phyloP scores from a whole-genome alignment of 2,329 filamentous ascomycete species.

The Curvularia hawaiiensis region DNA sequence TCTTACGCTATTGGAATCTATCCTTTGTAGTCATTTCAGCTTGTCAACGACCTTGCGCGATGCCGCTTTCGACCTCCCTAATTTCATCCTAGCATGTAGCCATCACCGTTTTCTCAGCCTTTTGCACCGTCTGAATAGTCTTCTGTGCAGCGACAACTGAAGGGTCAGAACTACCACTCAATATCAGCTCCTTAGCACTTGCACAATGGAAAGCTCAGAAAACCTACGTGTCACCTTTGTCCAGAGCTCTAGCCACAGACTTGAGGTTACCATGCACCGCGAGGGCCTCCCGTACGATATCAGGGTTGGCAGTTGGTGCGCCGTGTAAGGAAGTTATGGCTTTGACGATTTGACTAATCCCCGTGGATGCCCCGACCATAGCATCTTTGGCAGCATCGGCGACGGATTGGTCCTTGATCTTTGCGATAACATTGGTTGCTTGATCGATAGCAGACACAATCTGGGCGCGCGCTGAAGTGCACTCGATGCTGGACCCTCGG shows the following conservation, averaged over 20 bases:
- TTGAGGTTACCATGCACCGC: not conserved
- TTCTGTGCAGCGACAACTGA: not conserved
- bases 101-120: not conserved
- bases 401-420: not conserved
- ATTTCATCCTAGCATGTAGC: not conserved
- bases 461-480: not conserved
- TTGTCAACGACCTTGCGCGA: too few relatives aligned
- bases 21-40: too few relatives aligned
- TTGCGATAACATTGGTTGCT: not conserved
- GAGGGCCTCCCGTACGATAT: not conserved
- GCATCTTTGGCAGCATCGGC: not conserved
- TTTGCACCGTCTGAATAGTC: not conserved
- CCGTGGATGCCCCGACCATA: not conserved
- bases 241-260: not conserved
- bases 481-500: not conserved
- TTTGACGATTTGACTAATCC: not conserved
- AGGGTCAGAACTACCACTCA: not conserved
- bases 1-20: too few relatives aligned
- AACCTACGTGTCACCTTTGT: not conserved
- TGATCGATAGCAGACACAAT: not conserved
- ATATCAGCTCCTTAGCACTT: not conserved
- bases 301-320: not conserved
- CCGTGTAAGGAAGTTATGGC: not conserved
- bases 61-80: too few relatives aligned
- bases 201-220: not conserved